Evolutionary conservation across 139 green algal genomes (phyloP), one percentile per base, ranked within the genome.

Genomic region (Zygnema circumcarinatum): DNA sequence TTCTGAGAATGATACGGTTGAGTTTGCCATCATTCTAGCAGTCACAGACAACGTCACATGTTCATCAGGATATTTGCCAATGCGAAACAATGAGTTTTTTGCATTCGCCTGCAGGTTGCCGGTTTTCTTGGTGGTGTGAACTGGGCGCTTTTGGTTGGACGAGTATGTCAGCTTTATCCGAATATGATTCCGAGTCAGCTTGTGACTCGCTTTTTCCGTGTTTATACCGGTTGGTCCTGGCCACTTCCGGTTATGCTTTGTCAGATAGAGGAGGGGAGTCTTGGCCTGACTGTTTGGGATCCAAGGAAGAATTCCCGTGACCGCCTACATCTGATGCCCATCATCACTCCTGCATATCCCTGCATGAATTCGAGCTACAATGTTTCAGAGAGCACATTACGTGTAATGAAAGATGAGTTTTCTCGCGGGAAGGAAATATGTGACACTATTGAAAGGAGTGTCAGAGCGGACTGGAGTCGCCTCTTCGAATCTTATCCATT

Each of bases 321-420:
- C 86, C 78, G 87, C 62, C 76, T 76, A 11, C 93, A 98, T 86
- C 92, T 98, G 29, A 98, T 99, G 95, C 96, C 96, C 67, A 97
- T 99, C 91, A 98, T 99, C 92, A 99, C 96, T 2, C 96, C 96
- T 31, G 92, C 94, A n/a, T 99, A 99, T 92, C 96, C 96, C 0
- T 94, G 93, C 79, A 96, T 97, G 93, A 99, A 99, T 91, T 97
- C 94, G 29, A 94, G 90, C 53, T 98, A 98, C 94, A 98, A 98
- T 86, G 96, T 99, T 0, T 96, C 92, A 0, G 92, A 96, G 42
- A 94, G 86, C 90, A 98, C 95, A 36, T 88, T 96, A 74, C 75
- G 88, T 11, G 89, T 96, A 40, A 96, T 97, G 92, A 92, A 90
- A 69, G 83, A 85, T 2, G 95, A 97, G 91, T 96, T 97, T 67